Conservation (phyloP, 169 alveolate species). For the Perkinsus chesapeaki region DNA sequence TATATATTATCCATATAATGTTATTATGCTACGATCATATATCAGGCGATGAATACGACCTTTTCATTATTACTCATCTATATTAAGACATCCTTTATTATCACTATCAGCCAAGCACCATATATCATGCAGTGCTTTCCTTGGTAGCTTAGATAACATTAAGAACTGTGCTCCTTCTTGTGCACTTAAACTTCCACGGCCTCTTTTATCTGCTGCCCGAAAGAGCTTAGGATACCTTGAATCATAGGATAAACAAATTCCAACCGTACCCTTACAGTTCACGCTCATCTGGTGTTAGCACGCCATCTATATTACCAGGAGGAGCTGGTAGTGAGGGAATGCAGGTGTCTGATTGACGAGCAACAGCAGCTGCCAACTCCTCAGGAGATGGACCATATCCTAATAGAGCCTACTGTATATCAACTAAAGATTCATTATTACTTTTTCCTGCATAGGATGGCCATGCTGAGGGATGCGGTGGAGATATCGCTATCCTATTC, state of each 20-base stretch:
- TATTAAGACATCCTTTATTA: neutral
- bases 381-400: neutral
- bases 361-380: too few species aligned
- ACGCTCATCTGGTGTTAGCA: neutral
- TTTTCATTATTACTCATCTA: neutral
- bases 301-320: neutral
- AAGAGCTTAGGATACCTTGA: neutral
- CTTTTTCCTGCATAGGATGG: neutral
- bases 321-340: neutral
- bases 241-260: neutral
- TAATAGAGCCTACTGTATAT: neutral
- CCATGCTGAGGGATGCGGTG: neutral
- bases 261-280: neutral
- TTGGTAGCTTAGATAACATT: neutral
- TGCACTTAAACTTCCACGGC: neutral
- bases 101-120: neutral
- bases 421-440: neutral
- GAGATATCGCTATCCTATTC: neutral
- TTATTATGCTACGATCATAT: too few species aligned
- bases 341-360: too few species aligned
- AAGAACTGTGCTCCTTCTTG: neutral
- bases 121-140: neutral
- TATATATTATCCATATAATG: too few species aligned
- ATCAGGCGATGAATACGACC: too few species aligned
- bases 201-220: neutral